A percentile compares a stretch with the other conserved stretches of the same genome.
These are phyloP conservation scores for Penicillium odoratum DNA, from an alignment of 495 filamentous ascomycete species.

Conservation along the genomic window DNA sequence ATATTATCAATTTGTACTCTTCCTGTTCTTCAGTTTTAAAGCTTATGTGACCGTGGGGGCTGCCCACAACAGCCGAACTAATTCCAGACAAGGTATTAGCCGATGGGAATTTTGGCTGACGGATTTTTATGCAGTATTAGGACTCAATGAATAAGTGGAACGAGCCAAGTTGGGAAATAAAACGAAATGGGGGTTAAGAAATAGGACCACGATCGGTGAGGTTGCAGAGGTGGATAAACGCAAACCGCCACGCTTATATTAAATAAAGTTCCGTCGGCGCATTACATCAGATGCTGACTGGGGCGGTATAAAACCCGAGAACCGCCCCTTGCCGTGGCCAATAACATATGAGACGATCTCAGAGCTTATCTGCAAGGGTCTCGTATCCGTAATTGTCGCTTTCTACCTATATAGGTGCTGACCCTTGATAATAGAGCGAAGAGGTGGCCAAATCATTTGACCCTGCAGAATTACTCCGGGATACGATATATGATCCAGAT, in stretches of 20 bases:
- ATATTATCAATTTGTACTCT: neutral
- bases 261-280: neutral
- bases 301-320: neutral
- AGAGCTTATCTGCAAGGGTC: too few species aligned
- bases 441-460: too few species aligned
- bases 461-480: too few species aligned
- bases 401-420: too few species aligned
- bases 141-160: neutral
- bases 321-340: neutral
- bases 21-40: neutral
- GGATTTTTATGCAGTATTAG: neutral
- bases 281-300: neutral
- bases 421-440: too few species aligned
- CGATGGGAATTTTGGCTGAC: neutral
- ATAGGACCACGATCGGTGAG: neutral
- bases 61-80: neutral
- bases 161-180: neutral
- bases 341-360: neutral
- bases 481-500: too few species aligned
- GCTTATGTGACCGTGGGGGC: constrained; percentile 1
- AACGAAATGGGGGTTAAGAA: neutral
- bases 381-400: too few species aligned
- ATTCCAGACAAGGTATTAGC: too few species aligned
- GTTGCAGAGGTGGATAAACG: neutral
- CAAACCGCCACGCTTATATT: neutral